Evolutionary conservation across 1,284 basidiomycete genomes (phyloP).

Genomic region (Neonothopanus nambi): DNA sequence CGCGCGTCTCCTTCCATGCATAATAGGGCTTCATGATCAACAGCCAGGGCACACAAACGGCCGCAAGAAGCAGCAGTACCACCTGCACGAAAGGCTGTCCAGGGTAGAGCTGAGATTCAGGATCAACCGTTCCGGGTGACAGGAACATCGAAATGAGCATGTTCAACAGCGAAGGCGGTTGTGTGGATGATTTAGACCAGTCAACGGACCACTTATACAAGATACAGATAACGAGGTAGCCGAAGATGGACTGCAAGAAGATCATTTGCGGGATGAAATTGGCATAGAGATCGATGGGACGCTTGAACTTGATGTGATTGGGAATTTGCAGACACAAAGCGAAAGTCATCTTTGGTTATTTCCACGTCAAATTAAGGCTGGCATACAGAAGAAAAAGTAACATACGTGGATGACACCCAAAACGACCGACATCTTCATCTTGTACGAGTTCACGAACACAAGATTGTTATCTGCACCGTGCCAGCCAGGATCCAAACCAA

Average conservation of each 20-base stretch:
- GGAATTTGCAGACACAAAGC: constrained; percentile 94
- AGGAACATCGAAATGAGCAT: constrained; percentile 97
- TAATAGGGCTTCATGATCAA: constrained; percentile 93
- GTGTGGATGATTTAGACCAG: constrained; percentile 74
- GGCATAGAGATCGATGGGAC: constrained; percentile 82
- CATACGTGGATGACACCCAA: constrained; percentile 95
- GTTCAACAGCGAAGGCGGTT: constrained; percentile 90
- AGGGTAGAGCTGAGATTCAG: constrained; percentile 74
- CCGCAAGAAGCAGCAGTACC: constrained; percentile 78
- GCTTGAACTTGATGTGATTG: constrained; percentile 93
- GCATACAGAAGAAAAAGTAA: constrained; percentile 24
- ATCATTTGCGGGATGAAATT: constrained; percentile 98
- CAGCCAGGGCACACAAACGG: constrained; percentile 95
- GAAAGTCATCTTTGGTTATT: constrained; percentile 85
- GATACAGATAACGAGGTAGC: constrained; percentile 94
- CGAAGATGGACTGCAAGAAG: constrained; percentile 97
- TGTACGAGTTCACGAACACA: constrained; percentile 98
- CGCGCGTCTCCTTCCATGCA: constrained; percentile 88
- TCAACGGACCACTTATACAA: constrained; percentile 97
- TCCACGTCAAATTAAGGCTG: not conserved
- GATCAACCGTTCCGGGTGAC: constrained; percentile 78
- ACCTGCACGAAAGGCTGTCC: constrained; percentile 90
- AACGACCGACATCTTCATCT: constrained; percentile 99
- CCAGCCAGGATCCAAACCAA: constrained; percentile 96
- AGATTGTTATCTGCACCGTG: constrained; percentile 91